Evolutionary conservation across 352 stramenopile genomes (phyloP).

Genomic region (Phytophthora fragariae): DNA sequence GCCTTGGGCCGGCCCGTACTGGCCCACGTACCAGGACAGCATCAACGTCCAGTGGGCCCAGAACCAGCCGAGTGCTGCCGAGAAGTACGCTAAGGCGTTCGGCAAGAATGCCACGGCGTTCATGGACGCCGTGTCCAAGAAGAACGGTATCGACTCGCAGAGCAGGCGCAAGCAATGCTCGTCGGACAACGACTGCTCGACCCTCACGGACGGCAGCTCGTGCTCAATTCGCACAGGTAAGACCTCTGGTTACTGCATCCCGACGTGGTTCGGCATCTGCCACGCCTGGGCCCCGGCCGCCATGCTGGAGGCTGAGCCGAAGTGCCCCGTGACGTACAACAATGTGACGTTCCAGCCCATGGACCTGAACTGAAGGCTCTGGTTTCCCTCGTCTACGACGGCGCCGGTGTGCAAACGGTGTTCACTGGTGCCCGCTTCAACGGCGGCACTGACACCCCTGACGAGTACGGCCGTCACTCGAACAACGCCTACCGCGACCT

Average conservation of each 20-base stretch:
- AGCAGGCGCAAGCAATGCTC: conserved; percentile 17
- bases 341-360: conserved; percentile 46
- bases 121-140: conserved; percentile 43
- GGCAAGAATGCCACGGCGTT: conserved; percentile 37
- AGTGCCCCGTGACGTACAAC: conserved; percentile 40
- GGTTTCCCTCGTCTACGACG: conserved; percentile 43
- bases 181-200: conserved; percentile 29
- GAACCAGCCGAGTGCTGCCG: conserved; percentile 33
- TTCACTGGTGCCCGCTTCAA: conserved; percentile 55
- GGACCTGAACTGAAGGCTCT: conserved; percentile 4
- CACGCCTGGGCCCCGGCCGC: conserved; percentile 43
- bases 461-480: conserved; percentile 54
- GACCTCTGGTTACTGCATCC: conserved; percentile 41
- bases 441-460: conserved; percentile 22
- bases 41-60: conserved; percentile 54
- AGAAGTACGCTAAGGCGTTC: conserved; percentile 54
- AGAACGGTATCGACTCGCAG: conserved; percentile 36
- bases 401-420: conserved; percentile 32
- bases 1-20: conserved; percentile 42
- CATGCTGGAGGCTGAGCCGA: conserved; percentile 39
- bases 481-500: conserved; percentile 52
- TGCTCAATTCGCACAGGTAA: conserved; percentile 31
- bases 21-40: conserved; percentile 60
- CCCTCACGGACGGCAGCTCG: conserved; percentile 15
- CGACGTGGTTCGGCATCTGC: conserved; percentile 43